Conservation (phyloP, 345 rosid species). For the Mangifera indica region DNA sequence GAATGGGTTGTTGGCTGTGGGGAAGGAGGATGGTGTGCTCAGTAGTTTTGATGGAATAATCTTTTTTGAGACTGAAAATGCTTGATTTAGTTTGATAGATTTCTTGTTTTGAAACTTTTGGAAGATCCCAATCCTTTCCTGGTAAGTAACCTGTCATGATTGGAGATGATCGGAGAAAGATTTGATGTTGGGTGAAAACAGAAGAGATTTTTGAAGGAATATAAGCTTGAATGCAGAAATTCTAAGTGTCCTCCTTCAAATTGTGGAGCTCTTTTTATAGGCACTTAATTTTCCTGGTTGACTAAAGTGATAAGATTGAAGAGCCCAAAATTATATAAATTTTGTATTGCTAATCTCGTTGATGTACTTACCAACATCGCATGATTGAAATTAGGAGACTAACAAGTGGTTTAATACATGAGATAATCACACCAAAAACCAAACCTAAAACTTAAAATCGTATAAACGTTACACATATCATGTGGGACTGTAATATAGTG, state of each 20-base stretch:
- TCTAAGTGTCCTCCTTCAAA: background rate
- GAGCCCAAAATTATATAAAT: too few species aligned
- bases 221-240: background rate
- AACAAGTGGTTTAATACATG: too few species aligned
- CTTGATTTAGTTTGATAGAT: background rate
- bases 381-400: too few species aligned
- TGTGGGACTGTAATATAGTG: too few species aligned
- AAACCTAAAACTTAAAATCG: too few species aligned
- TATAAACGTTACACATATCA: too few species aligned
- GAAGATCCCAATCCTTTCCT: background rate
- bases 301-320: too few species aligned
- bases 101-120: background rate
- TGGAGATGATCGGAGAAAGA: background rate
- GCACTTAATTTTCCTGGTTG: too few species aligned
- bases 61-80: constrained; percentile 9
- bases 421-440: too few species aligned
- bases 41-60: background rate
- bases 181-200: background rate
- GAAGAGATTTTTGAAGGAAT: background rate
- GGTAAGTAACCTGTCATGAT: background rate
- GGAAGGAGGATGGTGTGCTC: background rate
- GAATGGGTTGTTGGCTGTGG: background rate
- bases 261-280: background rate
- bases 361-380: too few species aligned
- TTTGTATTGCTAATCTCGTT: too few species aligned